A percentile compares a stretch with the other conserved stretches of the same genome.
Conservation (phyloP, 1,284 basidiomycete species). For the Cystobasidium pallidum region DNA sequence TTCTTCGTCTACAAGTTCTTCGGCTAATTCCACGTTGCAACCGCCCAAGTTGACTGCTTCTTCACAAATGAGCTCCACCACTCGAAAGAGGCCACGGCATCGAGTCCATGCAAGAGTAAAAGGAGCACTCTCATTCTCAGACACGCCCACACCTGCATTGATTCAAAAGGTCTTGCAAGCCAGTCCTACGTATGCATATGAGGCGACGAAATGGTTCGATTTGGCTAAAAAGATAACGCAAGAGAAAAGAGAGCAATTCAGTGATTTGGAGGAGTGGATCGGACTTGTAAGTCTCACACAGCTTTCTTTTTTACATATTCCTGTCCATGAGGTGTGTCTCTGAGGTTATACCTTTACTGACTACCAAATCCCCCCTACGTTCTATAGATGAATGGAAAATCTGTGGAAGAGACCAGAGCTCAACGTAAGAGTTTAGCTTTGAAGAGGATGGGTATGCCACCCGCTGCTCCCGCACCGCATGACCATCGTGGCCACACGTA, state of each 20-base stretch:
- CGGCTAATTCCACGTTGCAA: neutral
- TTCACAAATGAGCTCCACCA: neutral
- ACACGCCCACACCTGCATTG: neutral
- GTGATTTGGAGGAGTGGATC: slow-evolving; percentile 25
- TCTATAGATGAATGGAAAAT: slow-evolving; percentile 9
- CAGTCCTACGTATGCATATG: slow-evolving; percentile 5
- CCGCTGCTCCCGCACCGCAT: neutral
- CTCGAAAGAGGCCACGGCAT: neutral
- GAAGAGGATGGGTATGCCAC: neutral
- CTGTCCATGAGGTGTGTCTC: no score
- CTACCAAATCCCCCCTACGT: neutral
- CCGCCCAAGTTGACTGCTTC: neutral
- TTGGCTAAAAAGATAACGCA: neutral
- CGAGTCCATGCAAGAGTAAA: neutral
- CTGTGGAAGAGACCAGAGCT: slow-evolving; percentile 16
- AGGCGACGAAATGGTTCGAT: slow-evolving; percentile 34
- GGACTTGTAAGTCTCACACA: slow-evolving; percentile 10
- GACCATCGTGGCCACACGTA: neutral
- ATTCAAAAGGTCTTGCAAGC: neutral
- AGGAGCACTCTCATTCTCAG: neutral
- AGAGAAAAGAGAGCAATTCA: neutral
- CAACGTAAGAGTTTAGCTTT: neutral
- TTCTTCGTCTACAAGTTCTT: slow-evolving; percentile 20
- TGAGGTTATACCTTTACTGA: neutral
- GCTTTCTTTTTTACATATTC: no score